Evolutionary conservation across 768 basidiomycete species (phyloP).

Genomic region (Fistulinella prunicolor): DNA sequence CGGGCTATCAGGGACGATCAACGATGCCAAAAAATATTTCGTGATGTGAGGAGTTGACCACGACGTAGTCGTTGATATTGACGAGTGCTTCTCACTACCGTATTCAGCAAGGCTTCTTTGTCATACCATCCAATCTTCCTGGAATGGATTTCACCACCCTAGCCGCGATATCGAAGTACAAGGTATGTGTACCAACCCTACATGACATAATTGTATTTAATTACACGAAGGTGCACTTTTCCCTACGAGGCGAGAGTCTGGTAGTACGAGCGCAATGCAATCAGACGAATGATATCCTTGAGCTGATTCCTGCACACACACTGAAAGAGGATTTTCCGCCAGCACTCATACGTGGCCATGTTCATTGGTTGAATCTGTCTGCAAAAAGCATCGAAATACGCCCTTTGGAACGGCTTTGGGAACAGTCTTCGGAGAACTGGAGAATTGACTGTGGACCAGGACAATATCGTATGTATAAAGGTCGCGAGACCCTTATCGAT

Average conservation of each 20-base stretch:
- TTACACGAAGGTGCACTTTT: slow-evolving; percentile 15
- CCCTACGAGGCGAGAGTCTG: not conserved
- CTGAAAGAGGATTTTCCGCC: slow-evolving; percentile 20
- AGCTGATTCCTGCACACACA: slow-evolving; percentile 17
- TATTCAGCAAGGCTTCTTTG: not conserved
- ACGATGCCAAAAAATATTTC: slow-evolving; percentile 3
- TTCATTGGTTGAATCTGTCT: slow-evolving; percentile 26
- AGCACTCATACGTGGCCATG: slow-evolving; percentile 9
- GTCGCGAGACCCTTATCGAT: slow-evolving; percentile 15
- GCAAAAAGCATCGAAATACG: slow-evolving; percentile 22
- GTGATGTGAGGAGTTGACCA: not conserved
- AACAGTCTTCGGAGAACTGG: slow-evolving; percentile 20
- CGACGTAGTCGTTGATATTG: not conserved
- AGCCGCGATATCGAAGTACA: slow-evolving; percentile 5
- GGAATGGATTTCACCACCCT: slow-evolving; percentile 13
- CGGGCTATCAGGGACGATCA: not conserved
- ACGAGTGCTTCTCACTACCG: not conserved
- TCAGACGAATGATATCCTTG: slow-evolving; percentile 1
- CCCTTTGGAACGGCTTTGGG: slow-evolving; percentile 17
- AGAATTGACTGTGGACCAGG: slow-evolving; percentile 2
- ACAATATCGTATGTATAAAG: not conserved
- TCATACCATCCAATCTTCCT: not conserved
- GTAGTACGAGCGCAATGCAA: slow-evolving; percentile 6
- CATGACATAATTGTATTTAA: not conserved
- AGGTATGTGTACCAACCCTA: slow-evolving; percentile 2